These are phyloP conservation scores for Quercus dentata DNA, from an alignment of 306 rosid species.

Conservation along the genomic window DNA sequence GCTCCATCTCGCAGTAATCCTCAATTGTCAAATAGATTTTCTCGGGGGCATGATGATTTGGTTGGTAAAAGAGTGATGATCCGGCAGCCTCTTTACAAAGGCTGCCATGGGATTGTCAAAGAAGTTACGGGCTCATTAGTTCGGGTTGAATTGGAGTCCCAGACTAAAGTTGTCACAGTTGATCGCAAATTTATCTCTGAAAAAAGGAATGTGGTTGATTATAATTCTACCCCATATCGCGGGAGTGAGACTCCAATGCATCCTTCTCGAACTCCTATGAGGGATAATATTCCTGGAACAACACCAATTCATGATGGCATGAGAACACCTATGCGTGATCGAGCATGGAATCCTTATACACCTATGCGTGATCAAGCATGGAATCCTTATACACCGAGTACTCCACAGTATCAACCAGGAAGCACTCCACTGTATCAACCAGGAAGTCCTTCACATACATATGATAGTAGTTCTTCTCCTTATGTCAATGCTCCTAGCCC, in stretches of 20 bases:
- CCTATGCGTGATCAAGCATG: slow-evolving; percentile 98
- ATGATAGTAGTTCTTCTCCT: slow-evolving; percentile 53
- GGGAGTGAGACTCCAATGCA: slow-evolving; percentile 99
- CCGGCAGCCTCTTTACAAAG: slow-evolving; percentile 86
- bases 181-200: slow-evolving; percentile 84
- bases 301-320: slow-evolving; percentile 98
- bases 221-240: slow-evolving; percentile 83
- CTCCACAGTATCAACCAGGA: slow-evolving; percentile 39
- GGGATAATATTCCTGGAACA: slow-evolving; percentile 44
- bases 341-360: slow-evolving; percentile 97
- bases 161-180: slow-evolving; percentile 97
- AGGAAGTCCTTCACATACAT: slow-evolving; percentile 82
- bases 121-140: slow-evolving; percentile 72
- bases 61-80: slow-evolving; percentile 81
- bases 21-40: slow-evolving; percentile 67
- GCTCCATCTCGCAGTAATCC: slow-evolving; percentile 62
- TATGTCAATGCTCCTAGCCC: slow-evolving; percentile 96
- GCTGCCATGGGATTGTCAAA: slow-evolving; percentile 90
- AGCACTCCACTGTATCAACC: slow-evolving; percentile 85
- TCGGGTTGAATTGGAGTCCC: slow-evolving; percentile 94
- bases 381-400: slow-evolving; percentile 97
- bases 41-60: slow-evolving; percentile 83
- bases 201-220: slow-evolving; percentile 48
- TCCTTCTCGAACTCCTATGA: slow-evolving; percentile 71
- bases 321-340: slow-evolving; percentile 99